A percentile compares a stretch with the other conserved stretches of the same genome.
Evolutionary conservation across 805 yeast genomes (phyloP).

Genomic region (Pichia nanzhaoensis): DNA sequence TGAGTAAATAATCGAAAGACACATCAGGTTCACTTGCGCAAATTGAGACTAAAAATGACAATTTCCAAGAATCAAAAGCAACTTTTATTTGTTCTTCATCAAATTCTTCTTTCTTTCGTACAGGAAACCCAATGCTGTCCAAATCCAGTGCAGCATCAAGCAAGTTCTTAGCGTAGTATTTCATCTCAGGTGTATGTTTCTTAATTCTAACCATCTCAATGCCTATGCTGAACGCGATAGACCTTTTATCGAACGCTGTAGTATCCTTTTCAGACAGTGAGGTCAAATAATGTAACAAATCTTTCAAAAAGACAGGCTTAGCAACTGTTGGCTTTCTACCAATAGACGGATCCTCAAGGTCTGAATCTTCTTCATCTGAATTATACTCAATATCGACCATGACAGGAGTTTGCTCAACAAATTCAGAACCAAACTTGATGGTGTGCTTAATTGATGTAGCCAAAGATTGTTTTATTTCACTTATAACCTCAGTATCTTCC

Average conservation of each 20-base stretch:
- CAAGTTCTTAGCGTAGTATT: constrained; percentile 49
- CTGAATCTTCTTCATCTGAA: constrained; percentile 38
- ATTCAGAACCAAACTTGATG: background rate
- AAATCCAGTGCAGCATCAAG: constrained; percentile 45
- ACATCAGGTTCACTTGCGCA: constrained; percentile 41
- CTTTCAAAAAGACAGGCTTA: constrained; percentile 65
- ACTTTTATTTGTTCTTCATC: constrained; percentile 34
- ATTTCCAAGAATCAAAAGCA: constrained; percentile 56
- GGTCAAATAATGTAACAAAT: constrained; percentile 51
- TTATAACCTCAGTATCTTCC: constrained; percentile 7
- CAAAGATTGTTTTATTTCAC: background rate
- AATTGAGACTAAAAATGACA: constrained; percentile 61
- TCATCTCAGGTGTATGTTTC: constrained; percentile 54
- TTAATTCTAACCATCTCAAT: constrained; percentile 64
- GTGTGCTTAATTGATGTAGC: background rate
- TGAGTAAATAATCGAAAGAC: constrained; percentile 39
- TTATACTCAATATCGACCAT: constrained; percentile 16
- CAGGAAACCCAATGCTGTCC: constrained; percentile 32
- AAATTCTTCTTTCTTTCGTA: background rate
- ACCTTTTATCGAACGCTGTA: constrained; percentile 43
- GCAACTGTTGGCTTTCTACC: constrained; percentile 32
- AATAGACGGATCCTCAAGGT: constrained; percentile 41
- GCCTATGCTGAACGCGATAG: constrained; percentile 43
- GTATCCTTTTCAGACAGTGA: constrained; percentile 37
- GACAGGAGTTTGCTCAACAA: constrained; percentile 6